These are phyloP conservation scores for Cladobotryum mycophilum DNA, from an alignment of 2,329 filamentous ascomycete genomes.

Conservation along the genomic window DNA sequence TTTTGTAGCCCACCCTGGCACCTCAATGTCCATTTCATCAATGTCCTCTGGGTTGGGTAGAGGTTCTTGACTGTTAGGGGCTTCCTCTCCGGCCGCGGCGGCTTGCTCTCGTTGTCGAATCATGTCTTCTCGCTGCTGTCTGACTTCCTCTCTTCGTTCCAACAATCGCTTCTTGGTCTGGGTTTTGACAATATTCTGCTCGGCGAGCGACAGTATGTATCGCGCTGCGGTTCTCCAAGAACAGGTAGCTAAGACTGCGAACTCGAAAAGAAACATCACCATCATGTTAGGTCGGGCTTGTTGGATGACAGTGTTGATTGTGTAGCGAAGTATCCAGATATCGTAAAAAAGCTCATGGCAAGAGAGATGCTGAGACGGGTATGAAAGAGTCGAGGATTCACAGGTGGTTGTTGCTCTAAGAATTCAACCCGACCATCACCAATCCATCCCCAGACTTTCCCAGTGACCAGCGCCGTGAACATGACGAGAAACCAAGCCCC, in stretches of 20 bases:
- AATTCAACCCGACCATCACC: constrained; percentile 90
- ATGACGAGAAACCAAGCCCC: constrained; percentile 93
- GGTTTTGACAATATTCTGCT: constrained; percentile 65
- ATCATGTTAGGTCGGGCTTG: constrained; percentile 96
- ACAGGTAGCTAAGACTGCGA: constrained; percentile 75
- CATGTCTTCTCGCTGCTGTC: constrained; percentile 50
- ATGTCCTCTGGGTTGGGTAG: constrained; percentile 66
- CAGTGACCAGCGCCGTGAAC: constrained; percentile 87
- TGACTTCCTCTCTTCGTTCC: constrained; percentile 62
- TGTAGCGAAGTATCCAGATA: constrained; percentile 71
- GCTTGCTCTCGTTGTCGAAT: constrained; percentile 42
- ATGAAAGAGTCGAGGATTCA: constrained; percentile 85
- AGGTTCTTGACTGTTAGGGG: constrained; percentile 40
- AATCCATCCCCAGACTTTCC: constrained; percentile 98
- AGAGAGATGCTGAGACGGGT: constrained; percentile 73
- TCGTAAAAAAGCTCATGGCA: constrained; percentile 75
- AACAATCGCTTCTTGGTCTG: constrained; percentile 67
- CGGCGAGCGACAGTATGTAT: constrained; percentile 72
- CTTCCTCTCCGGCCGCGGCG: constrained; percentile 52
- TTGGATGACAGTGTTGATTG: constrained; percentile 73
- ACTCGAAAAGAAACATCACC: constrained; percentile 99
- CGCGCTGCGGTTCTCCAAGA: constrained; percentile 73
- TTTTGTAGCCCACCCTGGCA: constrained; percentile 94
- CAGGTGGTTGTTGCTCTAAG: constrained; percentile 88
- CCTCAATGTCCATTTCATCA: constrained; percentile 90